Evolutionary conservation across 345 rosid species (phyloP), one percentile per base, ranked within the genome.

Genomic region (Hirschfeldia incana): DNA sequence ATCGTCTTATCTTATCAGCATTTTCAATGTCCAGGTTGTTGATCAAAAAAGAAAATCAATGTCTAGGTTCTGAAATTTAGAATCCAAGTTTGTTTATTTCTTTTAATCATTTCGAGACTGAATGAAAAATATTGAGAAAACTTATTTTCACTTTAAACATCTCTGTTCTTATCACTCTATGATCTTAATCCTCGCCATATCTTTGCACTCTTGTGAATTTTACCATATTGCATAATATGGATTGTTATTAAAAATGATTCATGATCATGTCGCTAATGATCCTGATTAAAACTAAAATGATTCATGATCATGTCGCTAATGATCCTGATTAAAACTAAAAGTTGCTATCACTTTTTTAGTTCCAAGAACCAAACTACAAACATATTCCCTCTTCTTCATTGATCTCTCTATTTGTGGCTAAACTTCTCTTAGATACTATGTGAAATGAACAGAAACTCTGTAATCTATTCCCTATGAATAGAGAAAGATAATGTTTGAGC

Each of bases 401-500:
- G 28, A 55, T 67, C 33, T 65, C 65, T 34, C 36, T 17, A 28
- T 9, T 65, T 65, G 1, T 65, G 15, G 34, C 60, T 67, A 16
- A 37, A 13, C 7, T 74, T 74, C 64, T 74, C 11, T 28, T 6
- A 36, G 15, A 65, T 11, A 13, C 17, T n/a, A 11, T 36, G 57
- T 36, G 55, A 69, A 46, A 63, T 21, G 16, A 62, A 62, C 57
- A 77, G 70, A 32, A 63, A 55, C 16, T 72, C 66, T 55, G 68
- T 78, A 33, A 21, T 37, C 6, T 42, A 29, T 65, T 39, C 17
- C 64, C 15, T 42, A n/a, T 30, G 44, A 78, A 60, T 33, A 79
- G 51, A 73, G 39, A 79, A 34, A 73, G 61, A 78, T 44, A 67
- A 60, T 49, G 55, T 73, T 49, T 60, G 21, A 15, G 66, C 21